A percentile compares a stretch with the other conserved stretches of the same genome.
Conservation (phyloP, 2,329 filamentous ascomycete species). For the Lachnellula hyalina region DNA sequence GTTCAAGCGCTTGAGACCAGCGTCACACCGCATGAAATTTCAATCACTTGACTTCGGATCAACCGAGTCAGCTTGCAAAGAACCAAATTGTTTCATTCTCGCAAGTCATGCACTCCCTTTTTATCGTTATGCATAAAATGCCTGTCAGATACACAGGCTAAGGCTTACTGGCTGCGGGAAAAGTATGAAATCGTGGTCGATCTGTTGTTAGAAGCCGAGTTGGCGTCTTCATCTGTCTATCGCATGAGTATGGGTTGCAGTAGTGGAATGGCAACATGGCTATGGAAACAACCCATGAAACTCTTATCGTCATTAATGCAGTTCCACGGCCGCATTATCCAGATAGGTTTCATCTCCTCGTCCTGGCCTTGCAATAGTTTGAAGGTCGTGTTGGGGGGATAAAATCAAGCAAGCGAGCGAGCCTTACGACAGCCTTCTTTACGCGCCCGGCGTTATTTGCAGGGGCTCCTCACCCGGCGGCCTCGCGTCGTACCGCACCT, state of each 20-base stretch:
- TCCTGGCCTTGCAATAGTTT: slow-evolving; percentile 19
- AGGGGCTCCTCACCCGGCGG: slow-evolving; percentile 20
- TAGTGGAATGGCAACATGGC: slow-evolving; percentile 16
- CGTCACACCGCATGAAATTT: slow-evolving; percentile 47
- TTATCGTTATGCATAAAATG: slow-evolving; percentile 28
- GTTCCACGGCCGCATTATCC: slow-evolving; percentile 14
- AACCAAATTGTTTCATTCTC: slow-evolving; percentile 17
- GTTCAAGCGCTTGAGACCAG: slow-evolving; percentile 15
- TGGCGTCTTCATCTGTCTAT: not conserved
- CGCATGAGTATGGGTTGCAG: slow-evolving; percentile 7
- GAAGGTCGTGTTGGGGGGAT: slow-evolving; percentile 15
- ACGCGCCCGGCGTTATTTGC: slow-evolving; percentile 31
- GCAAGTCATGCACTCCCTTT: slow-evolving; percentile 12
- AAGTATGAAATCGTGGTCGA: not conserved
- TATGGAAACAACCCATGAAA: slow-evolving; percentile 10
- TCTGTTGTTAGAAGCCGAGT: not conserved
- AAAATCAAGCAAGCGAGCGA: slow-evolving; percentile 20
- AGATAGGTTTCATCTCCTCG: slow-evolving; percentile 16
- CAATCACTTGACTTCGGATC: slow-evolving; percentile 52
- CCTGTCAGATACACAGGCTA: slow-evolving; percentile 11
- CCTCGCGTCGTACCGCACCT: slow-evolving; percentile 29
- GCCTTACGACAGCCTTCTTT: slow-evolving; percentile 31
- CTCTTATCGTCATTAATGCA: not conserved
- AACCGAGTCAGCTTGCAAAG: slow-evolving; percentile 29
- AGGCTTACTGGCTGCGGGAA: not conserved